Conservation (phyloP, 805 yeast species). For the Pichia gijzeniarum region DNA sequence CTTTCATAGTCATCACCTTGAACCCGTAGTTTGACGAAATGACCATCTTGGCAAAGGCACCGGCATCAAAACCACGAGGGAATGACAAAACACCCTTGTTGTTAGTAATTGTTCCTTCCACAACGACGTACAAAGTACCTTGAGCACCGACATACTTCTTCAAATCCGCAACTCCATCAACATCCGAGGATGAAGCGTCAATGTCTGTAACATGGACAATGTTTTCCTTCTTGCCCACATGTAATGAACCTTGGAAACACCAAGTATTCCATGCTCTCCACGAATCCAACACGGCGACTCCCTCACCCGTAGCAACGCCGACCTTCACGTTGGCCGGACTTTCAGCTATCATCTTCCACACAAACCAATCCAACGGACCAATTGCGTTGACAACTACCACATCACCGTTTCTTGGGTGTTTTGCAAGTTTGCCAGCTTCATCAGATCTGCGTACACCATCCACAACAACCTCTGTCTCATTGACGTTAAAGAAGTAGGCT, state of each 20-base stretch:
- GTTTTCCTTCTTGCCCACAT: neutral
- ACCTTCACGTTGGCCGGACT: slow-evolving; percentile 13
- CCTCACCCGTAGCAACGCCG: slow-evolving; percentile 16
- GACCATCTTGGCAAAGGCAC: slow-evolving; percentile 9
- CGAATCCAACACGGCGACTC: slow-evolving; percentile 8
- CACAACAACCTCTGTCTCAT: slow-evolving; percentile 29
- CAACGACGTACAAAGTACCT: slow-evolving; percentile 45
- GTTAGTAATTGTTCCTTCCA: slow-evolving; percentile 84
- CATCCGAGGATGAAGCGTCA: slow-evolving; percentile 9
- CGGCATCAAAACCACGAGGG: slow-evolving; percentile 23
- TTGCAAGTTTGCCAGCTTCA: slow-evolving; percentile 24
- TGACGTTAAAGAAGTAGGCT: slow-evolving; percentile 30
- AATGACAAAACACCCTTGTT: slow-evolving; percentile 70
- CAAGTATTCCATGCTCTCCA: slow-evolving; percentile 7
- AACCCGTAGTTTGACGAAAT: slow-evolving; percentile 11
- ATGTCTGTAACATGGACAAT: slow-evolving; percentile 6
- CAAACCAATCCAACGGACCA: slow-evolving; percentile 52
- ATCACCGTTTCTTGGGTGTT: slow-evolving; percentile 39
- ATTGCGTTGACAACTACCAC: slow-evolving; percentile 50
- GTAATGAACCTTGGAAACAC: slow-evolving; percentile 13
- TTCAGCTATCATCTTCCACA: slow-evolving; percentile 19
- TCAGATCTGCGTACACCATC: slow-evolving; percentile 47
- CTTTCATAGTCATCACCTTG: slow-evolving; percentile 33
- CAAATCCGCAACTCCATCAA: slow-evolving; percentile 5
- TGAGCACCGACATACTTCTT: slow-evolving; percentile 13